Evolutionary conservation across 169 alveolate genomes (phyloP).

Genomic region (Eimeria acervulina): DNA sequence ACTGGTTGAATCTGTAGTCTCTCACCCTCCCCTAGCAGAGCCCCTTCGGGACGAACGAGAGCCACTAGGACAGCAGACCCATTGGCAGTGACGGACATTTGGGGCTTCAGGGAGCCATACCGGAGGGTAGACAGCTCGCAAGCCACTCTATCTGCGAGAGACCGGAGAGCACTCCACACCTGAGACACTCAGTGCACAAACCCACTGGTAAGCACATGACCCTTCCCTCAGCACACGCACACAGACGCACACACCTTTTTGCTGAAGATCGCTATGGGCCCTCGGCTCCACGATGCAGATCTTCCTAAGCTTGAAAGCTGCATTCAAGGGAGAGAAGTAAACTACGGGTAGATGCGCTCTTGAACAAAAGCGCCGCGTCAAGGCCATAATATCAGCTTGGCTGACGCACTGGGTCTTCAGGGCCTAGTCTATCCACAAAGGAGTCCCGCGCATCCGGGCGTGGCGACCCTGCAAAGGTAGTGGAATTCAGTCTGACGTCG

Average conservation of each 20-base stretch:
- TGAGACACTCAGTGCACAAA: neutral
- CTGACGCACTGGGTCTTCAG: conserved; percentile 59
- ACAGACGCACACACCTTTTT: neutral
- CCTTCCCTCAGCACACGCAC: neutral
- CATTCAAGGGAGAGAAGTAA: neutral
- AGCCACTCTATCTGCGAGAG: conserved; percentile 73
- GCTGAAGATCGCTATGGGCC: neutral
- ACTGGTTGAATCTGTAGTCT: neutral
- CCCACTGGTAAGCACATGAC: neutral
- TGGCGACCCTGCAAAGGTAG: conserved; percentile 63
- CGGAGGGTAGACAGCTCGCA: conserved; percentile 73
- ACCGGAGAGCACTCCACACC: conserved; percentile 61
- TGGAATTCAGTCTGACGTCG: conserved; percentile 62
- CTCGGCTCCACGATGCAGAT: neutral
- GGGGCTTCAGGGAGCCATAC: conserved; percentile 64
- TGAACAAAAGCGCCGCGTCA: neutral
- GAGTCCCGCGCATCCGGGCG: conserved; percentile 72
- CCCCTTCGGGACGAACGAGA: conserved; percentile 61
- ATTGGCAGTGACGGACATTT: conserved; percentile 18
- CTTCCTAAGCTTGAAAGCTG: neutral
- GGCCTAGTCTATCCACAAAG: conserved; percentile 65
- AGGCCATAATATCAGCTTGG: neutral
- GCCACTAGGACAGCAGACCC: conserved; percentile 75
- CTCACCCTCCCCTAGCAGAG: conserved; percentile 66
- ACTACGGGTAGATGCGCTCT: neutral